A percentile compares a stretch with the other conserved stretches of the same genome.
Evolutionary conservation across 495 filamentous ascomycete genomes (phyloP).

Genomic region (Viridothelium virens): DNA sequence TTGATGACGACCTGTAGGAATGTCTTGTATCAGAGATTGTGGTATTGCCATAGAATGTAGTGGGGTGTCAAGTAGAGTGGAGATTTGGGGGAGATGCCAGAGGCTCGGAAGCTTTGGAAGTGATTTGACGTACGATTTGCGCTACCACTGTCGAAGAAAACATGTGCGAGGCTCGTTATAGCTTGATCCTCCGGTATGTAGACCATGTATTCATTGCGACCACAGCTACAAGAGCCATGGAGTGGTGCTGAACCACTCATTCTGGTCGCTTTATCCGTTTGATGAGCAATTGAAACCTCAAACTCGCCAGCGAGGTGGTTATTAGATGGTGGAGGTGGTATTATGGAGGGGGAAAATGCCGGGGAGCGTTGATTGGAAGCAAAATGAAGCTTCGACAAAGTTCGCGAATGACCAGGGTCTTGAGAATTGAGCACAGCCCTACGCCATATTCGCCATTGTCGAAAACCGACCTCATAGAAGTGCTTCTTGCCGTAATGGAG

Average conservation of each 20-base stretch:
- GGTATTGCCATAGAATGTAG: background rate
- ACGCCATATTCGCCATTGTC: background rate
- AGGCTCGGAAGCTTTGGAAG: background rate
- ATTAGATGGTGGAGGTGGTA: background rate
- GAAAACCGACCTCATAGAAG: too few species aligned
- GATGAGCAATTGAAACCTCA: background rate
- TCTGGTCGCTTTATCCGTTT: background rate
- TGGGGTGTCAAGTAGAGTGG: background rate
- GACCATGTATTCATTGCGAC: conserved; percentile 74
- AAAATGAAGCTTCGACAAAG: conserved; percentile 4
- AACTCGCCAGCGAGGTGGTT: background rate
- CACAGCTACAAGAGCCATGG: conserved; percentile 72
- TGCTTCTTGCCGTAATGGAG: too few species aligned
- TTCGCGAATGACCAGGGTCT: conserved; percentile 2
- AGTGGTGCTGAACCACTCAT: conserved; percentile 35
- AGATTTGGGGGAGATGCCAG: background rate
- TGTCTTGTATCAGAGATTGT: background rate
- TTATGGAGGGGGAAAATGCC: background rate
- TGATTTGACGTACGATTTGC: conserved; percentile 50
- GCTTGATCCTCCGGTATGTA: conserved; percentile 51
- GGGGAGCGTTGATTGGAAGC: conserved; percentile 4
- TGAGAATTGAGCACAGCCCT: background rate
- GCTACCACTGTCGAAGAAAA: conserved; percentile 61
- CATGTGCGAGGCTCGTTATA: conserved; percentile 44
- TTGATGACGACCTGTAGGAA: conserved; percentile 50